These are phyloP conservation scores for Barnettozyma botsteinii DNA, from an alignment of 805 yeast species.

Conservation along the genomic window DNA sequence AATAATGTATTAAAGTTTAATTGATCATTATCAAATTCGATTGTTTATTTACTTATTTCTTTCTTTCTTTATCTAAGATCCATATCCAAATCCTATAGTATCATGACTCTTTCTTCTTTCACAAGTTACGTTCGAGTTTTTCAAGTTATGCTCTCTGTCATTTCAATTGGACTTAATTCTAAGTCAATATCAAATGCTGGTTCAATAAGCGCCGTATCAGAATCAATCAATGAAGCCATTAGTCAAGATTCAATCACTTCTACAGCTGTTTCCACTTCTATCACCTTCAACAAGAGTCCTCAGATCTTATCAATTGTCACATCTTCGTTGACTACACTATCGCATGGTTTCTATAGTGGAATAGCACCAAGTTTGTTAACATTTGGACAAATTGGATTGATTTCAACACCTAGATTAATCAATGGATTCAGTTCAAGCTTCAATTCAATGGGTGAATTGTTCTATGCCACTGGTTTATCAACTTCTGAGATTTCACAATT, in stretches of 20 bases:
- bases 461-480: slow-evolving; percentile 8
- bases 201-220: too few relatives aligned
- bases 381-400: slow-evolving; percentile 9
- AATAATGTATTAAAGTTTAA: too few relatives aligned
- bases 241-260: not conserved
- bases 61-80: too few relatives aligned
- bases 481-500: slow-evolving; percentile 20
- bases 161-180: not conserved
- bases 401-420: slow-evolving; percentile 3
- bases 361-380: slow-evolving; percentile 3
- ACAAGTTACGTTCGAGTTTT: not conserved
- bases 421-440: slow-evolving; percentile 2
- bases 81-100: too few relatives aligned
- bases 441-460: slow-evolving; percentile 2
- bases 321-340: not conserved
- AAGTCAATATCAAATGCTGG: too few relatives aligned
- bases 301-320: slow-evolving; percentile 1
- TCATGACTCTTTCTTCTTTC: too few relatives aligned
- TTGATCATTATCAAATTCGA: too few relatives aligned
- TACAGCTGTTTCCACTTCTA: not conserved
- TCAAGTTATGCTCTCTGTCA: not conserved
- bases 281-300: not conserved
- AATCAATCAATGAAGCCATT: not conserved
- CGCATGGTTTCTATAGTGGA: not conserved
- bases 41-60: too few relatives aligned